A percentile compares a stretch with the other conserved stretches of the same genome.
phyloP scores from a whole-genome alignment of 2,329 filamentous ascomycete genomes.

The Drechslera avenae region DNA sequence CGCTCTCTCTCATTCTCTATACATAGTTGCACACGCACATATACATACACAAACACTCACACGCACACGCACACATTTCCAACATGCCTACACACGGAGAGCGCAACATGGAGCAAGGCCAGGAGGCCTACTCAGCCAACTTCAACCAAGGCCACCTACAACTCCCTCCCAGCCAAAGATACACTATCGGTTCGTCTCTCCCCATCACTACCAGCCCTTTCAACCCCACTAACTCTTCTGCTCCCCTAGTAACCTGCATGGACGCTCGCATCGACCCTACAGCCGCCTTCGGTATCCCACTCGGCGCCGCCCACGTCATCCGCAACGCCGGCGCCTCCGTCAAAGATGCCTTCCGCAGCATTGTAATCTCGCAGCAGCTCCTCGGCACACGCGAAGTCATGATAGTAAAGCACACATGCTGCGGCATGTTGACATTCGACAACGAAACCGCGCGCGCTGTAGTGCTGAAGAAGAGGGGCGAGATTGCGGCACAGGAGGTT shows the following conservation, averaged over 20 bases:
- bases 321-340: conserved; percentile 69
- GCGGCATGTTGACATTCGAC: conserved; percentile 73
- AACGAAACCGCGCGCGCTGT: conserved; percentile 61
- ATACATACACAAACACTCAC: background rate
- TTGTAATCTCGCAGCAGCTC: conserved; percentile 79
- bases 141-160: conserved; percentile 71
- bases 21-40: too few relatives aligned
- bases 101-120: conserved; percentile 62
- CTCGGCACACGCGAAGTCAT: conserved; percentile 77
- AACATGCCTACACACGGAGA: conserved; percentile 56
- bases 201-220: background rate
- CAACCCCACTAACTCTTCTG: background rate
- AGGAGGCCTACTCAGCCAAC: conserved; percentile 60
- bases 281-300: conserved; percentile 69
- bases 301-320: conserved; percentile 80
- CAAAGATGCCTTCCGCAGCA: conserved; percentile 71
- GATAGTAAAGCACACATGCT: conserved; percentile 75
- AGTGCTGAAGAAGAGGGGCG: conserved; percentile 65
- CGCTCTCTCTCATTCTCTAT: too few relatives aligned
- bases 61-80: background rate
- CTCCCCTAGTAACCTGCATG: conserved; percentile 73
- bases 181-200: conserved; percentile 61
- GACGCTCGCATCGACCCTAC: conserved; percentile 74
- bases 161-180: conserved; percentile 72
- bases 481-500: conserved; percentile 54